A percentile compares a stretch with the other conserved stretches of the same genome.
These are phyloP conservation scores for Verticillium dahliae DNA, from an alignment of 2,329 filamentous ascomycete species.

Conservation along the genomic window DNA sequence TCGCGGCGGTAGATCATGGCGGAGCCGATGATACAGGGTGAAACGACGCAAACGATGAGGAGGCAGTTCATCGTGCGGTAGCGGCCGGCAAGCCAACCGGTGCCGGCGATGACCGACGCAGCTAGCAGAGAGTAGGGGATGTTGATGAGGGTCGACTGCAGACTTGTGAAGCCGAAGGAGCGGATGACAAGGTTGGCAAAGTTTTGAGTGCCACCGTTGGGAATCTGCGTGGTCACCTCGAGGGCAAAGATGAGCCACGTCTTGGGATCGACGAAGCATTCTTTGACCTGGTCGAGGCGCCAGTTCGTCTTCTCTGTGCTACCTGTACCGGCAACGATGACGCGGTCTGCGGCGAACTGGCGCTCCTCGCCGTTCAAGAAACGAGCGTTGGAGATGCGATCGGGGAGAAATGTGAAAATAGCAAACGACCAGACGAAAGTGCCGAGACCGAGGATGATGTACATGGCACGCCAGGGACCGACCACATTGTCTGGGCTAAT, in stretches of 20 bases:
- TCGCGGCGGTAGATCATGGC: constrained; percentile 44
- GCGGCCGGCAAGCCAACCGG: constrained; percentile 43
- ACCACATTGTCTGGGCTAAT: constrained; percentile 33
- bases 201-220: constrained; percentile 55
- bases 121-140: constrained; percentile 52
- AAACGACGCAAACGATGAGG: constrained; percentile 40
- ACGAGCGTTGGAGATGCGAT: constrained; percentile 44
- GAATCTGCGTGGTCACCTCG: constrained; percentile 47
- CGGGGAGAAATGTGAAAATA: constrained; percentile 42
- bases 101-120: constrained; percentile 37
- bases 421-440: constrained; percentile 46
- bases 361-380: constrained; percentile 52
- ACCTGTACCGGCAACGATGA: constrained; percentile 44
- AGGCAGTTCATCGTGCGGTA: constrained; percentile 45
- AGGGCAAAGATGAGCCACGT: constrained; percentile 53
- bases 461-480: constrained; percentile 51
- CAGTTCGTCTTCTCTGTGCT: constrained; percentile 40
- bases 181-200: constrained; percentile 52
- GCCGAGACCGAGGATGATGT: constrained; percentile 42
- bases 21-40: constrained; percentile 45
- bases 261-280: constrained; percentile 52
- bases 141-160: constrained; percentile 50
- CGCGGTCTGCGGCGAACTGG: constrained; percentile 36
- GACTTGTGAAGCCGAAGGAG: constrained; percentile 47
- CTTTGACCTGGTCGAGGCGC: constrained; percentile 42